These are phyloP conservation scores for Megacollybia marginata DNA, from an alignment of 768 basidiomycete genomes.

Conservation along the genomic window DNA sequence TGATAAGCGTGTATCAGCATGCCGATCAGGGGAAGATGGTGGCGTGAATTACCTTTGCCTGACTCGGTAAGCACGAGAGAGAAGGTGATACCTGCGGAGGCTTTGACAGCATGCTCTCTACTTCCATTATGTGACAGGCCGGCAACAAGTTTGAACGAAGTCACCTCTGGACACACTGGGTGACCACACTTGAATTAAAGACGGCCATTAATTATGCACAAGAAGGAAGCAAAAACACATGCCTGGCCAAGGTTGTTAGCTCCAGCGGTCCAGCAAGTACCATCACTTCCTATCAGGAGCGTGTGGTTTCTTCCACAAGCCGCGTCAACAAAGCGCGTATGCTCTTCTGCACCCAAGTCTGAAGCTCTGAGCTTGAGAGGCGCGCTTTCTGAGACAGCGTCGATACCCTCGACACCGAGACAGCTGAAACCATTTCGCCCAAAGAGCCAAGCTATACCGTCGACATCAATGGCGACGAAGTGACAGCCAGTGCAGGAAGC, in stretches of 20 bases:
- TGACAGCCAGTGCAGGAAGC: conserved; percentile 74
- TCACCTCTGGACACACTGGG: conserved; percentile 52
- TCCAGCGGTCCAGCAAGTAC: conserved; percentile 79
- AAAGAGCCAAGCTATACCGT: conserved; percentile 84
- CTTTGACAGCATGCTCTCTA: conserved; percentile 61
- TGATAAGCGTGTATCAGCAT: conserved; percentile 15
- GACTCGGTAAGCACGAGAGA: conserved; percentile 74
- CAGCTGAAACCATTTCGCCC: conserved; percentile 73
- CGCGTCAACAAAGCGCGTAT: conserved; percentile 67
- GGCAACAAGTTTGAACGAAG: conserved; percentile 55
- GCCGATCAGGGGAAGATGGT: background rate
- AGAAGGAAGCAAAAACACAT: conserved; percentile 12
- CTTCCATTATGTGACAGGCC: conserved; percentile 52
- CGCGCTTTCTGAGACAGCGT: conserved; percentile 61
- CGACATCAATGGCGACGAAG: conserved; percentile 62
- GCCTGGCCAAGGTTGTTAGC: conserved; percentile 80
- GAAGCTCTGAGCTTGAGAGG: conserved; percentile 53
- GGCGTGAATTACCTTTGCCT: conserved; percentile 57
- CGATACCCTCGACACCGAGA: conserved; percentile 50
- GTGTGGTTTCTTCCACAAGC: conserved; percentile 82
- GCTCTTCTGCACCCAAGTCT: conserved; percentile 52
- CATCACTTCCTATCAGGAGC: conserved; percentile 74
- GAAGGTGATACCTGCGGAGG: conserved; percentile 78
- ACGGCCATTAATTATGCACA: background rate
- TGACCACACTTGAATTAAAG: conserved; percentile 58